A percentile compares a stretch with the other conserved stretches of the same genome.
These are phyloP conservation scores for Pseudogymnoascus pannorum DNA, from an alignment of 2,329 filamentous ascomycete genomes.

Conservation along the genomic window DNA sequence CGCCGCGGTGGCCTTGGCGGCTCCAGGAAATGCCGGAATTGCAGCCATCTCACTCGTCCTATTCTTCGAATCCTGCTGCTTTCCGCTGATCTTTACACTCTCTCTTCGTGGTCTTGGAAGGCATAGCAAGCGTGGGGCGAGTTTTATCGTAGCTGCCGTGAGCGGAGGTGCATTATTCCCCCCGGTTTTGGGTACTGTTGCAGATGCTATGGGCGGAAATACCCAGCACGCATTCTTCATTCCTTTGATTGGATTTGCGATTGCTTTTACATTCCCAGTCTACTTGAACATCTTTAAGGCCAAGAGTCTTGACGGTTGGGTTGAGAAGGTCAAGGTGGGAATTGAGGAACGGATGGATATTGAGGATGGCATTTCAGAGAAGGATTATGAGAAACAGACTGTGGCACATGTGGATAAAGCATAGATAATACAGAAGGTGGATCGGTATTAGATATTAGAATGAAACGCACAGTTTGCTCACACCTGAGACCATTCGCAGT, in stretches of 20 bases:
- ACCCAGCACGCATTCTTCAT: conserved; percentile 20
- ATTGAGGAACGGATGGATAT: conserved; percentile 18
- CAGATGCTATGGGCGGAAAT: conserved; percentile 37
- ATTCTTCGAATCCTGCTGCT: conserved; percentile 46
- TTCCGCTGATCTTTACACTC: conserved; percentile 46
- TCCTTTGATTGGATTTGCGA: conserved; percentile 16
- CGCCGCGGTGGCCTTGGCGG: conserved; percentile 40
- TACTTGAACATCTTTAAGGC: conserved; percentile 15
- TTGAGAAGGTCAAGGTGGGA: conserved; percentile 22
- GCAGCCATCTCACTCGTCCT: conserved; percentile 43
- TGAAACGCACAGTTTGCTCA: neutral
- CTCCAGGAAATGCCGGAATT: conserved; percentile 41
- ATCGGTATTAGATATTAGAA: neutral
- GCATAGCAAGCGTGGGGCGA: conserved; percentile 42
- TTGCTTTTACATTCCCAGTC: conserved; percentile 11
- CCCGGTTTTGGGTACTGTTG: conserved; percentile 58
- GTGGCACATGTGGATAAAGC: conserved; percentile 15
- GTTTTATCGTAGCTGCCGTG: conserved; percentile 42
- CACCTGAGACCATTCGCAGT: neutral
- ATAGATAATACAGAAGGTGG: neutral
- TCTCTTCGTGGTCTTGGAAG: conserved; percentile 45
- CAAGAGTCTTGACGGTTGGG: conserved; percentile 22
- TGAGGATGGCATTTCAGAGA: conserved; percentile 12
- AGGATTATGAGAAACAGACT: conserved; percentile 11
- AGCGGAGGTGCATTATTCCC: conserved; percentile 57